Evolutionary conservation across 768 basidiomycete species (phyloP), one percentile per base, ranked within the genome.

Genomic region (Leccinum boreale): DNA sequence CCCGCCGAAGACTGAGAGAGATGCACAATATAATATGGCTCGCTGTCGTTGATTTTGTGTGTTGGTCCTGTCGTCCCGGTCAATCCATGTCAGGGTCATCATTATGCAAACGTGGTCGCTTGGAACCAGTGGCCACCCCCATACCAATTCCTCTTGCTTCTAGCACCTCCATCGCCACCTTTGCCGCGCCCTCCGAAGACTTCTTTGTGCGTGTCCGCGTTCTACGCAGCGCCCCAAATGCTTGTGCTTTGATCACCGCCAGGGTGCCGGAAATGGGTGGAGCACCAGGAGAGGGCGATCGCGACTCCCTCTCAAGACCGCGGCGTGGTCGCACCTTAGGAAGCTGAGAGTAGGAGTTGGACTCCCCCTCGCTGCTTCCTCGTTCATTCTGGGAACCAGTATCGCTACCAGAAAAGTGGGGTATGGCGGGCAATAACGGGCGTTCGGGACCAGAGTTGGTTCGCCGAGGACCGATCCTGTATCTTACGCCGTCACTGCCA

Each of bases 161-260:
- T 50, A 92, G 76, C n/a, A 89, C 87, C 72, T 91, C 87, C 73
- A 89, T 81, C 4, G 90, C 89, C 59, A 88, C 86, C 70, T 79
- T 82, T 60, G 85, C 87, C 31, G 87, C 84, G 42, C 75, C 85
- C 61, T 90, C 90, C 45, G 87, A 81, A 36, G 84, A 75, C 71
- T 83, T 86, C 77, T 88, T 92, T 52, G 83, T 80, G 59, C 87
- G 81, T 45, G 86, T 79, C 58, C 91, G 84, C 55, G 90, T 88
- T 71, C 91, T 81, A 52, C 91, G 86, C 62, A 92, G 77, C 19
- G 89, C 89, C 31, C 91, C 92, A 69, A 93, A 94, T 39, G 92
- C 87, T 69, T 93, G 90, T 45, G 91, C 91, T 75, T 93, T 94
- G 75, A 94, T 92, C 57, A 93, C 90, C 53, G 92, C 91, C 49